Percentiles rank a stretch among this genome's conserved stretches.
Evolutionary conservation across 2,329 filamentous ascomycete genomes (phyloP).

Genomic region (Colletotrichum filicis): DNA sequence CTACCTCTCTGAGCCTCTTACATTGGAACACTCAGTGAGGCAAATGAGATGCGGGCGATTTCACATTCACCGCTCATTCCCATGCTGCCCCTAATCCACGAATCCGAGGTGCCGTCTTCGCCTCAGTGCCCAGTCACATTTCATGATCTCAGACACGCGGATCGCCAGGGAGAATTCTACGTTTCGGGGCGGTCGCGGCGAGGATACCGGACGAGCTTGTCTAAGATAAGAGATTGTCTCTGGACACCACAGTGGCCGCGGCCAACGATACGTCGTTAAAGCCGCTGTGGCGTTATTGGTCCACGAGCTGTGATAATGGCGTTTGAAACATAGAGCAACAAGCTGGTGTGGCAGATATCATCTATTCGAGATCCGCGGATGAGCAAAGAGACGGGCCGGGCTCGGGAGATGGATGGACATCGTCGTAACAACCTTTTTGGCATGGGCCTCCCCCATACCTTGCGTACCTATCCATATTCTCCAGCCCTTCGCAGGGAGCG

Average conservation of each 20-base stretch:
- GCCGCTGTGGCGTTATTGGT: not conserved
- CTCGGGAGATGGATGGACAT: not conserved
- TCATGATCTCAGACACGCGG: not conserved
- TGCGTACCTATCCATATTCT: no score
- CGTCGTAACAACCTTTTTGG: not conserved
- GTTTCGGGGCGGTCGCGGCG: not conserved
- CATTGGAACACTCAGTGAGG: not conserved
- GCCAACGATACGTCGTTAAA: not conserved
- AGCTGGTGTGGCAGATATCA: not conserved
- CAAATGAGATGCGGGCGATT: conserved; percentile 9
- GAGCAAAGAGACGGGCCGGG: conserved; percentile 9
- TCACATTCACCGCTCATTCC: conserved; percentile 28
- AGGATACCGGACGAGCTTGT: not conserved
- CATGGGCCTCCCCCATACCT: not conserved
- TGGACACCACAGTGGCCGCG: no score
- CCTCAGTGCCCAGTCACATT: no score
- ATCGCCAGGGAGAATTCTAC: conserved; percentile 1
- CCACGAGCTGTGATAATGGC: not conserved
- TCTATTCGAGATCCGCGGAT: not conserved
- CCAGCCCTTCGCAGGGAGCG: not conserved
- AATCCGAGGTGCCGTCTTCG: not conserved
- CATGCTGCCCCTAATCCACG: not conserved
- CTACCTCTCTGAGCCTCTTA: not conserved
- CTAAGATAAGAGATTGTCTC: not conserved
- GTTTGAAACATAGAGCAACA: not conserved